Evolutionary conservation across 495 filamentous ascomycete genomes (phyloP), one percentile per base, ranked within the genome.

Genomic region (Schizothecium vesticola): DNA sequence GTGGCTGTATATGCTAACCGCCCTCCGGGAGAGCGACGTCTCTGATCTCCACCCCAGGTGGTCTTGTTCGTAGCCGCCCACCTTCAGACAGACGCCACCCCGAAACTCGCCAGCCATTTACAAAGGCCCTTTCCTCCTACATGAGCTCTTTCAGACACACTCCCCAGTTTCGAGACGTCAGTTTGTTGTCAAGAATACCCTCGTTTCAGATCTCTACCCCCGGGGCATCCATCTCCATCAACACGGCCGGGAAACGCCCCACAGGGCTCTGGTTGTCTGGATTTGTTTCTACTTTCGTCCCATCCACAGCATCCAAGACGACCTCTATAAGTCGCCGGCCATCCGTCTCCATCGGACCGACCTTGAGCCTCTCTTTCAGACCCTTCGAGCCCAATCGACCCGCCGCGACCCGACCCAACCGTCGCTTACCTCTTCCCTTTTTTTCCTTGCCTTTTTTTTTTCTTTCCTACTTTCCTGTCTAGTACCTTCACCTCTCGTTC

Each of bases 11-110:
- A 70, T 63, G 61, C 76, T 82, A 81, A 71, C 81, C 81, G 79
- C 80, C 80, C 76, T 80, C 75, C 74, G 72, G 67, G 66, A 70
- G 67, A 69, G 25, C 26, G 28, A 8, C 65, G 33, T 71, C 62
- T 66, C 43, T 68, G 57, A 66, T 69, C 69, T 71, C 72, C 72
- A 72, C 70, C 65, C 59, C 33, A 66, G 58, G 31, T 66, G 71
- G 74, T 66, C 76, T 19, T 29, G 60, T 75, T 74, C 66, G 75
- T 84, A 84, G 77, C 82, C 82, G 82, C 82, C 82, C 78, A 70
- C 69, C 78, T 80, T 75, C 79, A 82, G 76, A 84, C 77, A 83
- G 72, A 81, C 82, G 82, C 82, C 80, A 79, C 82, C 73, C 73
- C 77, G 74, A 79, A 74, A 70, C 70, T 68, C 65, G 69, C 63